Conservation (phyloP, 2,329 filamentous ascomycete species). For the Botrytis byssoidea region DNA sequence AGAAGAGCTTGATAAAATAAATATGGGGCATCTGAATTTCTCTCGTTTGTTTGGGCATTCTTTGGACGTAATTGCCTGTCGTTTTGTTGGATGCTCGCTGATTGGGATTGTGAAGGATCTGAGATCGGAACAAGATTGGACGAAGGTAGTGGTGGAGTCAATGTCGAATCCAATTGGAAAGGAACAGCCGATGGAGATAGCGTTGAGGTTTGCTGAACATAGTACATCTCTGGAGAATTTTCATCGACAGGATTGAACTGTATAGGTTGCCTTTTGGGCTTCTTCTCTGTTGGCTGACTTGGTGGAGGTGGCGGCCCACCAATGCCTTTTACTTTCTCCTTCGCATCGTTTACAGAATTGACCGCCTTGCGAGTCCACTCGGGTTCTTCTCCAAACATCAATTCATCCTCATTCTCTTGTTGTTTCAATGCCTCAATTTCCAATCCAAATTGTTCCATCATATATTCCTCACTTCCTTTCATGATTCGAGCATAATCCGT, state of each 20-base stretch:
- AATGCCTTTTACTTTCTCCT: constrained; percentile 69
- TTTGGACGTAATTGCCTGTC: constrained; percentile 10
- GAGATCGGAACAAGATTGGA: not conserved
- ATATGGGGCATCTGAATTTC: constrained; percentile 46
- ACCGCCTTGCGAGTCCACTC: constrained; percentile 90
- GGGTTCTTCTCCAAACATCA: constrained; percentile 88
- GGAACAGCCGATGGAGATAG: constrained; percentile 8
- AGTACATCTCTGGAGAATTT: constrained; percentile 52
- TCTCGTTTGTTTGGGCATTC: constrained; percentile 13
- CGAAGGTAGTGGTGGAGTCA: not conserved
- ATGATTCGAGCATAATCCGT: constrained; percentile 94
- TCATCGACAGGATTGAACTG: constrained; percentile 47
- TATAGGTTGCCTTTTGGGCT: constrained; percentile 48
- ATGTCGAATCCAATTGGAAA: not conserved
- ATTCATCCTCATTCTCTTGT: constrained; percentile 85
- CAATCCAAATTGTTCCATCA: constrained; percentile 73
- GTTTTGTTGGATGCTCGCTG: not conserved
- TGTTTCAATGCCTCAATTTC: constrained; percentile 72
- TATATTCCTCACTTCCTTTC: constrained; percentile 89
- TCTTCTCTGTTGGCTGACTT: constrained; percentile 50
- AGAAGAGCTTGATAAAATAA: constrained; percentile 71
- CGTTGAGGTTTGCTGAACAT: constrained; percentile 44
- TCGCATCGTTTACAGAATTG: constrained; percentile 67
- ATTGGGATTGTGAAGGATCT: not conserved
- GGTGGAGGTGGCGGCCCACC: constrained; percentile 60